Base-by-base conservation (phyloP, 495 filamentous ascomycete species). In the Parathielavia appendiculata region DNA sequence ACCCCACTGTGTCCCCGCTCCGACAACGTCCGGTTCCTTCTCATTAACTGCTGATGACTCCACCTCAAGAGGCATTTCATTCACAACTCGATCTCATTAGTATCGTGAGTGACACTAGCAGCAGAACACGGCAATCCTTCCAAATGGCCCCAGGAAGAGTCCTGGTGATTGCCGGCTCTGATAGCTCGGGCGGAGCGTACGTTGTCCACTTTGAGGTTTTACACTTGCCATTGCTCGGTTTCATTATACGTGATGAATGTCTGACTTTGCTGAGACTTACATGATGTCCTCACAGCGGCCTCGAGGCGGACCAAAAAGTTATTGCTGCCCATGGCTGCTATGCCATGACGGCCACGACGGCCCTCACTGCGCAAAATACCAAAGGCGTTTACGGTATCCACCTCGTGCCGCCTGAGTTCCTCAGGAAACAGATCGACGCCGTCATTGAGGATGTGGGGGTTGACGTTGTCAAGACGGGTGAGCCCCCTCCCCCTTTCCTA, bases 221-320 rank as follows among this genome's bases (percentile, higher is more conserved):
- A 13, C 19, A 3, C 4, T 45, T 40, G 35, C 10, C 12, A 3
- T 19, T 44, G 10, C 46, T 40, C 13, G 11, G 14, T 39, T 55
- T 57, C 26, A 20, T 53, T 14, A 16, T 49, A 12, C 52, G 16
- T 9, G n/a, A 14, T 38, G 4, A 19, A 19, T 45, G 22, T 30
- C 20, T 51, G 55, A 45, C 11, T 44, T 17, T 17, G 58, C 43
- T 63, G 47, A 3, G 26, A 61, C 40, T 54, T 56, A 47, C 26
- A 47, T 53, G 39, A 56, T 44, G 43, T 20, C 23, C 35, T n/a
- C 55, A 45, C 61, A 96, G 91, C 41, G 93, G 93, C n/a, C 83
- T 98, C 41, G 93, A 98, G 69, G 93, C 93, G 34, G 93, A 98
- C 73, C 91, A 97, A 71, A 92, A 93, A 67, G 91, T 95, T 51